Evolutionary conservation across 306 rosid genomes (phyloP).

Genomic region (Crotalaria pallida): DNA sequence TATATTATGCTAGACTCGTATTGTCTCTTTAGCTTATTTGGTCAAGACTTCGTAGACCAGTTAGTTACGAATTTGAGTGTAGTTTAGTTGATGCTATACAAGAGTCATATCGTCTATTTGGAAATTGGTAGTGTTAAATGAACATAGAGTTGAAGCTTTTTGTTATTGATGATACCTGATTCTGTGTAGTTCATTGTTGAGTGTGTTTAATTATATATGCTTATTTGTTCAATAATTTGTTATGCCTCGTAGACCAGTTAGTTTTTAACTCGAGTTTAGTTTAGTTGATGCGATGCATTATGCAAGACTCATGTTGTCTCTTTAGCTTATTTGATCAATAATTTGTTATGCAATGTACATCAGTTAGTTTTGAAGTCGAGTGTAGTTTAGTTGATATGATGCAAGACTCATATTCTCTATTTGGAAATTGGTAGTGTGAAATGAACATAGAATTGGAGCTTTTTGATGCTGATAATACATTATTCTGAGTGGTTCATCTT

Average conservation of each 20-base stretch:
- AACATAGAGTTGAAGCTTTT: background rate
- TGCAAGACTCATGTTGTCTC: too few relatives aligned
- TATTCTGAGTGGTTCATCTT: constrained; percentile 13
- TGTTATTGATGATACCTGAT: background rate
- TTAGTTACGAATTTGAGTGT: constrained; percentile 7
- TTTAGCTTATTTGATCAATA: background rate
- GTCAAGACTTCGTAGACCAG: constrained; percentile 17
- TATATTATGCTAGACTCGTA: background rate
- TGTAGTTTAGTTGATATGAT: background rate
- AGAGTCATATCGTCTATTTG: background rate
- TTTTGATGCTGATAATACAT: background rate
- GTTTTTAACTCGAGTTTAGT: background rate
- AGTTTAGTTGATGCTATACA: background rate
- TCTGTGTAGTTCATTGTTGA: constrained; percentile 7
- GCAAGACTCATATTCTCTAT: background rate
- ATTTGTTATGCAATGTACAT: constrained; percentile 7
- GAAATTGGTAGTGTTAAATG: background rate
- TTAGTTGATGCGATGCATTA: background rate
- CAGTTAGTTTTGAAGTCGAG: constrained; percentile 12
- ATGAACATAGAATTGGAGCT: background rate
- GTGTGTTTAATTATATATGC: background rate
- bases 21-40: background rate
- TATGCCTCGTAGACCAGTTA: constrained; percentile 21
- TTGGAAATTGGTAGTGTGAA: background rate
- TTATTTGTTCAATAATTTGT: background rate